These are phyloP conservation scores for Tuber magnatum DNA, from an alignment of 495 filamentous ascomycete genomes.

Conservation along the genomic window DNA sequence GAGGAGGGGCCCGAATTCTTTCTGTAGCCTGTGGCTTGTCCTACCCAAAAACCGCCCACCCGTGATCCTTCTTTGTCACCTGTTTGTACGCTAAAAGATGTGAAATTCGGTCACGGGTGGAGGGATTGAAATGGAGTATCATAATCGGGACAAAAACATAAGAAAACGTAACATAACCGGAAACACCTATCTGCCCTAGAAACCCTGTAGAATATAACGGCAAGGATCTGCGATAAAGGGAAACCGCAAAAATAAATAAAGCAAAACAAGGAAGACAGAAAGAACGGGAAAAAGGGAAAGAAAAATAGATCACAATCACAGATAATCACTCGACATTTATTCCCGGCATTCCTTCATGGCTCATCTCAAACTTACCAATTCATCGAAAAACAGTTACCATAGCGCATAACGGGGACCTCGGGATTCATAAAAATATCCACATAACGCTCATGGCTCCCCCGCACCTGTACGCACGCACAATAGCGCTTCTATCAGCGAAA, in stretches of 20 bases:
- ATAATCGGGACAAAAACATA: background rate
- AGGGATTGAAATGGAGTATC: background rate
- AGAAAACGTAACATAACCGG: background rate
- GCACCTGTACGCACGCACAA: background rate
- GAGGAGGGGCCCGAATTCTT: background rate
- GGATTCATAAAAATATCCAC: background rate
- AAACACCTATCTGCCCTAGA: background rate
- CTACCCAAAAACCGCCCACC: background rate
- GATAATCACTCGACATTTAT: background rate
- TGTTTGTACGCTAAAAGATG: background rate
- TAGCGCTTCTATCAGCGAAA: background rate
- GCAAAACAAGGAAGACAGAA: background rate
- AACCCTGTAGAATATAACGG: background rate
- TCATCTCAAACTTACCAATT: constrained; percentile 1
- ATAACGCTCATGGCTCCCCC: background rate
- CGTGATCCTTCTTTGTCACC: background rate
- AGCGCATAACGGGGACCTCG: background rate
- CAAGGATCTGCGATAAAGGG: background rate
- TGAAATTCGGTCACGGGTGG: background rate
- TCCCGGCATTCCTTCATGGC: background rate
- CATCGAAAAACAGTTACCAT: background rate
- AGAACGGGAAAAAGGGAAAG: background rate
- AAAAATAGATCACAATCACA: background rate
- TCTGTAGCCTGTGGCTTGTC: background rate
- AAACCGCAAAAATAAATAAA: background rate